Conservation (phyloP, 345 rosid genomes). For the Populus euphratica region DNA sequence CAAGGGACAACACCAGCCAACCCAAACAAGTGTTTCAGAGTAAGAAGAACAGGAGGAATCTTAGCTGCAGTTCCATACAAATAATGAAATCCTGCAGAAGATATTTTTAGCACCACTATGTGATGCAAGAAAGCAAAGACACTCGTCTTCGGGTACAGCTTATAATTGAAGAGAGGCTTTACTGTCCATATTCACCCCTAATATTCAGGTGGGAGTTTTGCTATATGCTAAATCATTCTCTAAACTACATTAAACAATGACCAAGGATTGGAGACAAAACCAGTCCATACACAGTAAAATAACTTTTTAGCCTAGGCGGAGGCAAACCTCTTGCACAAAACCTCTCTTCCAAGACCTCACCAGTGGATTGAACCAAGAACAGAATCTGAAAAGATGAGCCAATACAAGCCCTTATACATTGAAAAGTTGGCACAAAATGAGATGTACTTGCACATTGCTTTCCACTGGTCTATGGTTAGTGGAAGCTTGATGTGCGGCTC, state of each 20-base stretch:
- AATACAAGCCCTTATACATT: slow-evolving; percentile 18
- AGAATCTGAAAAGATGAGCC: neutral
- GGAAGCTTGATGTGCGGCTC: slow-evolving; percentile 77
- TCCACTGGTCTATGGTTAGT: slow-evolving; percentile 24
- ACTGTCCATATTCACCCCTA: neutral
- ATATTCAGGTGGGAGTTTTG: neutral
- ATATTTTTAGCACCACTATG: neutral
- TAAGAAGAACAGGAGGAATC: too few relatives aligned
- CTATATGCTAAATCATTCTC: neutral
- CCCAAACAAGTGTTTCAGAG: neutral
- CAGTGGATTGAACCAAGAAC: neutral
- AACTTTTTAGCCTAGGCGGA: slow-evolving; percentile 37
- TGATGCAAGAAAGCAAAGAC: neutral
- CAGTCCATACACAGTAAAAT: neutral
- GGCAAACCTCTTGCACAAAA: slow-evolving; percentile 30
- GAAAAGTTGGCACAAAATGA: neutral
- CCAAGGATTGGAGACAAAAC: neutral
- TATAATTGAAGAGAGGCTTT: neutral
- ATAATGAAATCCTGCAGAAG: neutral
- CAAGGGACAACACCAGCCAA: neutral
- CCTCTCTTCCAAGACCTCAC: slow-evolving; percentile 58
- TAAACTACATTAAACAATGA: neutral
- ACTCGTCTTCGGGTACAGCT: neutral
- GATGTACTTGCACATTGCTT: neutral
- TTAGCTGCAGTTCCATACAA: too few relatives aligned